Percentiles rank a stretch among this genome's conserved stretches.
Evolutionary conservation across 352 stramenopile genomes (phyloP).

Genomic region (Blastocystis sp.): DNA sequence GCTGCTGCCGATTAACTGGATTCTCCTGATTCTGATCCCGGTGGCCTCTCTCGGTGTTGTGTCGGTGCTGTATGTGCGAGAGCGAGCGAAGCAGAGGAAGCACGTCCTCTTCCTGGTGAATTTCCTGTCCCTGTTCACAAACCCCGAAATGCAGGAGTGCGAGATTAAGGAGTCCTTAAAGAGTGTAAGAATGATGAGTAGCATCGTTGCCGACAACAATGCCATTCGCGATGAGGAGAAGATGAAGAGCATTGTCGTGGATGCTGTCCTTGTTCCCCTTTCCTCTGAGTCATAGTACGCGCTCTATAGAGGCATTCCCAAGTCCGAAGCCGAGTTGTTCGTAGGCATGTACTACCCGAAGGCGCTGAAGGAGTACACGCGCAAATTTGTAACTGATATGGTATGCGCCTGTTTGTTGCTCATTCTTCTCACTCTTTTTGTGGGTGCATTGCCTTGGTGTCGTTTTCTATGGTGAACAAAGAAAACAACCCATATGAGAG

Average conservation of each 20-base stretch:
- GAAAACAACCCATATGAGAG: slow-evolving; percentile 48
- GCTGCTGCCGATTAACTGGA: background rate
- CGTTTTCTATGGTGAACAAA: slow-evolving; percentile 49
- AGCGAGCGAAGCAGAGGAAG: slow-evolving; percentile 9
- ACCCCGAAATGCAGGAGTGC: slow-evolving; percentile 47
- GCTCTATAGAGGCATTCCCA: slow-evolving; percentile 12
- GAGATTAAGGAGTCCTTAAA: slow-evolving; percentile 12
- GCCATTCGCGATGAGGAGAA: slow-evolving; percentile 24
- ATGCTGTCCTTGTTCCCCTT: slow-evolving; percentile 2
- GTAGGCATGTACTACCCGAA: slow-evolving; percentile 23
- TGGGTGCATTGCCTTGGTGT: background rate
- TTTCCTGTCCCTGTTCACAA: slow-evolving; percentile 62
- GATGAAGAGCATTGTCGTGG: slow-evolving; percentile 4
- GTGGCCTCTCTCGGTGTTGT: background rate
- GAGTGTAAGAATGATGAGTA: background rate
- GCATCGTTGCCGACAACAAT: slow-evolving; percentile 29
- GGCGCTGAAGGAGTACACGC: slow-evolving; percentile 36
- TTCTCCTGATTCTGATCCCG: background rate
- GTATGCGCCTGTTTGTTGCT: background rate
- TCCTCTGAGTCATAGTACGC: slow-evolving; percentile 3
- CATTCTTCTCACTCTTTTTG: background rate
- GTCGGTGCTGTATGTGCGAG: background rate
- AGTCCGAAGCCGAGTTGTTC: slow-evolving; percentile 11
- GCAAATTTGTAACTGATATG: slow-evolving; percentile 8
- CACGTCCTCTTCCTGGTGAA: slow-evolving; percentile 46